Base-by-base conservation (phyloP, 2,329 filamentous ascomycete genomes). In the Aspergillus phoenicis region DNA sequence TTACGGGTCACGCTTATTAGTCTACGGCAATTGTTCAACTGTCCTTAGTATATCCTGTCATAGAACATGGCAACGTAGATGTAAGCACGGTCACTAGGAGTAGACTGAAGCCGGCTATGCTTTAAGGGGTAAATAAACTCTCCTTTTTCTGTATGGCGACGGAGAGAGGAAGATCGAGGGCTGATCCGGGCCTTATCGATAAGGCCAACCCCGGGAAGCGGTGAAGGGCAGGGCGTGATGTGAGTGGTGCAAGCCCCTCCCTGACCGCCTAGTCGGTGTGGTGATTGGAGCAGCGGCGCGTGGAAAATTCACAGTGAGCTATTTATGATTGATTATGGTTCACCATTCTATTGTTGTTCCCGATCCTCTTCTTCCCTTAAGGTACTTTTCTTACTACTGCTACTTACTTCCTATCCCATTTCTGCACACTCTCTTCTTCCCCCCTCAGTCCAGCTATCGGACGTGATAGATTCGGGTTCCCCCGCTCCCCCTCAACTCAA, bases 261-360 rank as follows among this genome's bases (percentile, higher is more conserved):
- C 41, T 20, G 41, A 45, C 61, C 64, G 62, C 58, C 54, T n/a
- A 59, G 57, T 61, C 55, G 60, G 58, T 64, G 65, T 67, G 66
- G 64, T 67, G 64, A 68, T 68, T 68, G 64, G 62, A 58, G 53
- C 62, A 54, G 59, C 48, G 67, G 66, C 61, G 62, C 67, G 67
- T 69, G 67, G 67, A 68, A 68, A 68, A 66, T 65, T 65, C 62
- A 20, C 24, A 26, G n/a, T 48, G 47, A 48, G 22, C 41, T 41
- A 43, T 41, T 48, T 51, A 49, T 58, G 48, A 49, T 60, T 33
- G 33, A 36, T 15, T 36, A 51, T 51, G 28, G 15, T 38, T 55
- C 30, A 36, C 11, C 33, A 36, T 36, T 24, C 26, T 51, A 49
- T 57, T 60, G 28, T 59, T 62, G 56, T 48, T 41, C 56, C 57